Evolutionary conservation across 108 stramenopile species (phyloP).

Genomic region (Chaetoceros muelleri): DNA sequence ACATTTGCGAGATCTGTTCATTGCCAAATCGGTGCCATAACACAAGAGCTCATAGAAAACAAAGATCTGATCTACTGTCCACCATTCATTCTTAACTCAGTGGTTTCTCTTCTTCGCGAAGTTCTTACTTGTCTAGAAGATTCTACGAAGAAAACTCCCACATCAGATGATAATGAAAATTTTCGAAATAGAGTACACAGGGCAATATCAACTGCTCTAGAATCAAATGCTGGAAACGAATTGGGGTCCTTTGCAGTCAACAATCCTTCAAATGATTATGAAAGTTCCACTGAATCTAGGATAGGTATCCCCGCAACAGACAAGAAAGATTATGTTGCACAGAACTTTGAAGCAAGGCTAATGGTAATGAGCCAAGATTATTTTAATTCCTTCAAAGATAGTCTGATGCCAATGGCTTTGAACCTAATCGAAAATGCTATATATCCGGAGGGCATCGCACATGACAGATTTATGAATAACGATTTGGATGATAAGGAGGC

Average conservation of each 20-base stretch:
- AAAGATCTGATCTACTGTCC: constrained; percentile 46
- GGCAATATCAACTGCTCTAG: neutral
- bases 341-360: constrained; percentile 25
- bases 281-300: neutral
- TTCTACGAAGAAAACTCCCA: constrained; percentile 21
- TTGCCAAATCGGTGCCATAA: constrained; percentile 30
- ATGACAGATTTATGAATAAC: constrained; percentile 7
- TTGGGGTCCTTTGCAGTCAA: neutral
- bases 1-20: constrained; percentile 34
- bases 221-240: neutral
- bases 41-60: constrained; percentile 38
- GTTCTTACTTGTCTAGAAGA: constrained; percentile 52
- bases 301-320: constrained; percentile 15
- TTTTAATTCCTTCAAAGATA: constrained; percentile 16
- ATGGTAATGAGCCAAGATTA: constrained; percentile 8
- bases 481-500: constrained; percentile 45
- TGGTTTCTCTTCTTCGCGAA: constrained; percentile 39
- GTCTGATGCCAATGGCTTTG: constrained; percentile 3
- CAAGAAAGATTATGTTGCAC: constrained; percentile 18
- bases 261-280: neutral
- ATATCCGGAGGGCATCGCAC: constrained; percentile 3
- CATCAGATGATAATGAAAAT: neutral
- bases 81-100: constrained; percentile 49
- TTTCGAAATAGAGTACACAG: neutral
- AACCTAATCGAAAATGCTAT: constrained; percentile 2